These are phyloP conservation scores for Fusarium tjaetaba DNA, from an alignment of 2,329 filamentous ascomycete genomes.

Conservation along the genomic window DNA sequence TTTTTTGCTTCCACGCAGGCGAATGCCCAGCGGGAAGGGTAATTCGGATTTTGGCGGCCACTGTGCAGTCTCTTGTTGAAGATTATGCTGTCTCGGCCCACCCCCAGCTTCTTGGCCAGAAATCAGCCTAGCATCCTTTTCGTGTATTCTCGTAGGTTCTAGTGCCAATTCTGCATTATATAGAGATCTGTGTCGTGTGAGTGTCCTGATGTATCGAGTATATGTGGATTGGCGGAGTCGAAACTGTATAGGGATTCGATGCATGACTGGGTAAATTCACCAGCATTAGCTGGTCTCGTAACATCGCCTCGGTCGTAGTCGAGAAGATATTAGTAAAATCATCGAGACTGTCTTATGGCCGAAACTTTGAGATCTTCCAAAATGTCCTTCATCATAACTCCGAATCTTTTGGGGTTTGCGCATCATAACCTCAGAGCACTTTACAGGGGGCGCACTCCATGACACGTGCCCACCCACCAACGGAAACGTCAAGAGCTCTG, in stretches of 20 bases:
- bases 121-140: conserved; percentile 1
- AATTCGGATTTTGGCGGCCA: conserved; percentile 20
- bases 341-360: not conserved
- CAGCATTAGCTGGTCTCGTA: conserved; percentile 26
- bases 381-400: conserved; percentile 3
- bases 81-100: conserved; percentile 1
- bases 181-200: conserved; percentile 5
- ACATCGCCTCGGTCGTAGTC: conserved; percentile 36
- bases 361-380: not conserved
- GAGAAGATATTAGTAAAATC: not conserved
- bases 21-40: conserved; percentile 19
- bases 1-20: not conserved
- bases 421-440: conserved; percentile 1
- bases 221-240: conserved; percentile 24
- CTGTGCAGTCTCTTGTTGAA: conserved; percentile 25
- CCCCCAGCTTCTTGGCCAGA: conserved; percentile 7
- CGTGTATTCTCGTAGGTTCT: conserved; percentile 6
- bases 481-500: conserved; percentile 34
- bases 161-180: conserved; percentile 30
- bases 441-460: conserved; percentile 1
- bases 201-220: conserved; percentile 7
- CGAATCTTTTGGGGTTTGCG: conserved; percentile 26
- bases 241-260: conserved; percentile 36
- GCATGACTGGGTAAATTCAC: conserved; percentile 44
- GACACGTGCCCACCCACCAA: conserved; percentile 40